Evolutionary conservation across 2,329 filamentous ascomycete genomes (phyloP), one percentile per base, ranked within the genome.

Genomic region (Botrytis sinoallii): DNA sequence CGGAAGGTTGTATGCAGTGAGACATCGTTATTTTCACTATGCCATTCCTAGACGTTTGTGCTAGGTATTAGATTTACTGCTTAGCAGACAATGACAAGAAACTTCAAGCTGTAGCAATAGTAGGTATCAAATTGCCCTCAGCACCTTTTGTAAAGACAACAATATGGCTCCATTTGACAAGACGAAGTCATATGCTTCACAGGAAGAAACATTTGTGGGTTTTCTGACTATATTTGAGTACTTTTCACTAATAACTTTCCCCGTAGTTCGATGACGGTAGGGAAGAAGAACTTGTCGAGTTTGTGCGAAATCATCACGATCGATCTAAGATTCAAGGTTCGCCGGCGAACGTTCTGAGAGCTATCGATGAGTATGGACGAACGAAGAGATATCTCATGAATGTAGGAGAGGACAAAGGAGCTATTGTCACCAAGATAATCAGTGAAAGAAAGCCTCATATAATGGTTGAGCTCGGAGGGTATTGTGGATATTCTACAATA

Each of bases 401-500:
- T 76, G 89, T 96, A 2, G 93, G 93, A 59, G 86, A 90, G 77
- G 86, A 90, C 79, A 96, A 96, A 83, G 92, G 92, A 65, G 86
- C 85, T 75, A 91, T 94, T 71, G 88, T 95, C 2, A 87, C 87
- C 14, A 86, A 92, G 44, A 82, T 95, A 57, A 94, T 96, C 74
- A 84, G 84, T 32, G 84, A 92, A 75, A 84, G 86, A 66, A 92
- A 91, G 80, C 92, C 92, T 0, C 82, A 88, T 71, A 85, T 85
- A 4, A 93, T 94, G 89, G 88, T 95, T 65, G 93, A 97, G 80
- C 86, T 96, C 0, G 93, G 93, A 65, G 91, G 92, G 67, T 96
- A 95, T 81, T 87, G 94, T 32, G 93, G 93, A 60, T 96, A 96
- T 84, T 95, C 93, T 0, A 90, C 91, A 74, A 89, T 96, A 74